phyloP scores from a whole-genome alignment of 179 eudicot species.

The Silene coronaria region DNA sequence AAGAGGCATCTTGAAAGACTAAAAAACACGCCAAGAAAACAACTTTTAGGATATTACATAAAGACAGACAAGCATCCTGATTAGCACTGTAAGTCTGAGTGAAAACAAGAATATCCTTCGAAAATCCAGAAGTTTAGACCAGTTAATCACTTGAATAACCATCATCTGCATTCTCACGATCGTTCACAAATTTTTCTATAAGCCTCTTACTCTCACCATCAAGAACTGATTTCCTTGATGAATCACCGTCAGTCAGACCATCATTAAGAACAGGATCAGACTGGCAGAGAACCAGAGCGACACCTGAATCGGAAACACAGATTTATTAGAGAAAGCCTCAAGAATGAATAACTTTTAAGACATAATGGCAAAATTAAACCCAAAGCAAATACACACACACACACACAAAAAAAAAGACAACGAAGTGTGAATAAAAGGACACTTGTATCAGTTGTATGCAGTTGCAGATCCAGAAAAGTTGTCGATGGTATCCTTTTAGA shows the following conservation, averaged over 20 bases:
- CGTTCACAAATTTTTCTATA: constrained; percentile 61
- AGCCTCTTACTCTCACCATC: constrained; percentile 64
- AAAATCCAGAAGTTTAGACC: not conserved
- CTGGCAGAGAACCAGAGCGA: constrained; percentile 76
- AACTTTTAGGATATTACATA: not conserved
- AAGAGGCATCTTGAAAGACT: not conserved
- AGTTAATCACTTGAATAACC: constrained; percentile 66
- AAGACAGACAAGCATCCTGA: not conserved
- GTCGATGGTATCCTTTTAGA: not conserved
- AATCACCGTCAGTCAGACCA: constrained; percentile 56
- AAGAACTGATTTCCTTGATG: constrained; percentile 55
- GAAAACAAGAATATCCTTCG: not conserved
- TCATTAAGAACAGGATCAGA: constrained; percentile 87
- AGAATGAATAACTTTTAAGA: not conserved
- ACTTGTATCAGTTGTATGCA: not conserved
- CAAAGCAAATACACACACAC: too few relatives aligned
- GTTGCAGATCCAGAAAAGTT: not conserved
- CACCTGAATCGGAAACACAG: constrained; percentile 41
- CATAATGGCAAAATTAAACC: not conserved
- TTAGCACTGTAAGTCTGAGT: not conserved
- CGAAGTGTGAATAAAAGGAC: not conserved
- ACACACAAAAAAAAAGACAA: not conserved
- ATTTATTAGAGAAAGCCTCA: not conserved
- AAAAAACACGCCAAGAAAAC: not conserved
- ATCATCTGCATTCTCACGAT: constrained; percentile 62